Percentiles rank a stretch among this genome's conserved stretches.
phyloP scores from a whole-genome alignment of 352 stramenopile species.

The Phytophthora syringae region DNA sequence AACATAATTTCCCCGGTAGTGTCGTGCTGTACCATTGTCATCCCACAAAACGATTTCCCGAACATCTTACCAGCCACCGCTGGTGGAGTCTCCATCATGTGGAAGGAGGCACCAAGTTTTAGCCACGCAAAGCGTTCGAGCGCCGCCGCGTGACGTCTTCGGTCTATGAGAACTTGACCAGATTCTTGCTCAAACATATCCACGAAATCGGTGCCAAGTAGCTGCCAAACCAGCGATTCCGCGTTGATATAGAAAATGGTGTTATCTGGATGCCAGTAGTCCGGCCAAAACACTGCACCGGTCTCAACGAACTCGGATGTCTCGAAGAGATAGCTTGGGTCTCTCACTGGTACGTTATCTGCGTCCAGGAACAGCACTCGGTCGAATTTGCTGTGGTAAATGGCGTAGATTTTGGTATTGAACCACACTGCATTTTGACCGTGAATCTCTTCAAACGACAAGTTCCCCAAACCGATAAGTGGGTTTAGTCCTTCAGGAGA shows the following conservation, averaged over 20 bases:
- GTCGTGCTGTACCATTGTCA: conserved; percentile 77
- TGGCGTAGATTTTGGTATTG: conserved; percentile 61
- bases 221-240: conserved; percentile 61
- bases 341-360: conserved; percentile 63
- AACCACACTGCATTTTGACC: conserved; percentile 38
- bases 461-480: conserved; percentile 27
- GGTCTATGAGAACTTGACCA: conserved; percentile 67
- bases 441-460: conserved; percentile 39
- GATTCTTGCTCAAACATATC: conserved; percentile 84
- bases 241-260: conserved; percentile 73
- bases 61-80: conserved; percentile 42
- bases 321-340: conserved; percentile 71
- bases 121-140: conserved; percentile 74
- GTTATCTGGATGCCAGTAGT: conserved; percentile 68
- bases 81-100: conserved; percentile 59
- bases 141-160: conserved; percentile 32
- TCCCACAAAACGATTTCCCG: conserved; percentile 54
- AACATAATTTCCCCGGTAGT: conserved; percentile 51
- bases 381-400: conserved; percentile 63
- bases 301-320: conserved; percentile 42
- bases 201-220: conserved; percentile 56
- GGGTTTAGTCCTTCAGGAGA: conserved; percentile 11
- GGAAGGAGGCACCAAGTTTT: conserved; percentile 54
- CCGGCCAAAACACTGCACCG: conserved; percentile 74
- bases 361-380: conserved; percentile 73